These are phyloP conservation scores for Lactarius vividus DNA, from an alignment of 768 basidiomycete genomes.

Conservation along the genomic window DNA sequence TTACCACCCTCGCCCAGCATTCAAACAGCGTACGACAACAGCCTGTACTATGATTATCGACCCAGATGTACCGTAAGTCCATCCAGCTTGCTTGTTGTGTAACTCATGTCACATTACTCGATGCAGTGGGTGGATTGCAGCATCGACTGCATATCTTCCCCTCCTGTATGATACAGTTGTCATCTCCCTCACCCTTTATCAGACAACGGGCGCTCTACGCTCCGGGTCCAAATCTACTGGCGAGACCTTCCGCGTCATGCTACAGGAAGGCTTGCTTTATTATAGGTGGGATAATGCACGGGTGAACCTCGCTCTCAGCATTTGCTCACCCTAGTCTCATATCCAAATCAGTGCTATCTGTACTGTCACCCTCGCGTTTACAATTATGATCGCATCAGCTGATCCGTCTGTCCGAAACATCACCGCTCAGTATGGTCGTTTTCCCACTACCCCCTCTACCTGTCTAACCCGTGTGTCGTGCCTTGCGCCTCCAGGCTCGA, in stretches of 20 bases:
- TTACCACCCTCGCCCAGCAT: background rate
- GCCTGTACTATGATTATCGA: slow-evolving; percentile 44
- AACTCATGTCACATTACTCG: background rate
- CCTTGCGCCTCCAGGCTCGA: slow-evolving; percentile 4
- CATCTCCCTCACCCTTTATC: slow-evolving; percentile 36
- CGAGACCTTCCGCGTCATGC: slow-evolving; percentile 13
- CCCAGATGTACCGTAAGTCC: slow-evolving; percentile 28
- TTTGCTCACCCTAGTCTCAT: background rate
- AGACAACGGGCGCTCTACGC: slow-evolving; percentile 28
- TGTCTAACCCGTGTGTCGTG: background rate
- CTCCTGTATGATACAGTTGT: slow-evolving; percentile 41
- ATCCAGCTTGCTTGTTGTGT: background rate
- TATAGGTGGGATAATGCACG: slow-evolving; percentile 10
- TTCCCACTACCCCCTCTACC: background rate
- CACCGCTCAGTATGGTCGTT: slow-evolving; percentile 33
- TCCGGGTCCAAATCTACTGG: background rate
- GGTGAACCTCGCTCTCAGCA: background rate
- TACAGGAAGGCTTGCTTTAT: slow-evolving; percentile 20
- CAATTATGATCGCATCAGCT: slow-evolving; percentile 39
- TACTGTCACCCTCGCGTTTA: slow-evolving; percentile 38
- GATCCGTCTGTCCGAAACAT: slow-evolving; percentile 36
- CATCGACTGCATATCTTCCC: slow-evolving; percentile 43
- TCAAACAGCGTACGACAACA: slow-evolving; percentile 19
- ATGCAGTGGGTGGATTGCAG: slow-evolving; percentile 31
- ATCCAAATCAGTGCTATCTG: slow-evolving; percentile 36